Evolutionary conservation across 2,329 filamentous ascomycete genomes (phyloP).

Genomic region (Aureobasidium sp.): DNA sequence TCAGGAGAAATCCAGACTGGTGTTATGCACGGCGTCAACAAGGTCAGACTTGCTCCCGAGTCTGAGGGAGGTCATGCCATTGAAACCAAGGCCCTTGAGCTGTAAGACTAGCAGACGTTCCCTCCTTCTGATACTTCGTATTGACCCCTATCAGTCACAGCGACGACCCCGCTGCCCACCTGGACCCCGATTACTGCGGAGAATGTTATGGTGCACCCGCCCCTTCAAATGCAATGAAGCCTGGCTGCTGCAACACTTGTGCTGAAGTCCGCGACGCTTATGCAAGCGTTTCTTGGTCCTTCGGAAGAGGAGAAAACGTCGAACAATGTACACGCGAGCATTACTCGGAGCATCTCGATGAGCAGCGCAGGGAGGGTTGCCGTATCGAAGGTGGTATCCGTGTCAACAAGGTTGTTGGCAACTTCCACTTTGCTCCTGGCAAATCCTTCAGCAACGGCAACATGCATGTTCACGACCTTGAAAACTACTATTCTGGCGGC

Average conservation of each 20-base stretch:
- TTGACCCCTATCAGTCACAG: constrained; percentile 45
- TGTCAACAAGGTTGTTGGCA: constrained; percentile 97
- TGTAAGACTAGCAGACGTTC: constrained; percentile 35
- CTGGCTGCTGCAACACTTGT: constrained; percentile 95
- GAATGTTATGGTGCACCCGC: constrained; percentile 79
- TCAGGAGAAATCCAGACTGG: constrained; percentile 95
- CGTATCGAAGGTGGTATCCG: constrained; percentile 84
- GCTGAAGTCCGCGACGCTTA: constrained; percentile 96
- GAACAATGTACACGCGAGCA: constrained; percentile 95
- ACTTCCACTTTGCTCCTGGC: constrained; percentile 96
- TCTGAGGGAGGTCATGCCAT: constrained; percentile 69
- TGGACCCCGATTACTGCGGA: constrained; percentile 89
- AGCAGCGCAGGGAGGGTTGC: constrained; percentile 85
- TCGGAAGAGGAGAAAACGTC: constrained; percentile 82
- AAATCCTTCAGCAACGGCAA: constrained; percentile 94
- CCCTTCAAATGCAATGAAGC: constrained; percentile 61
- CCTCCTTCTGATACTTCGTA: background rate
- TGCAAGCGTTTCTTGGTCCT: constrained; percentile 81
- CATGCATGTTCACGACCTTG: constrained; percentile 94
- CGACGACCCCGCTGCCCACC: constrained; percentile 62
- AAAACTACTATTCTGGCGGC: constrained; percentile 80
- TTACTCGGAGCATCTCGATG: constrained; percentile 79
- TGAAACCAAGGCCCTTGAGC: constrained; percentile 57
- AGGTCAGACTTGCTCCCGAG: constrained; percentile 68
- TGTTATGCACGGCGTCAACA: constrained; percentile 84